phyloP scores from a whole-genome alignment of 2,329 filamentous ascomycete genomes.

The Fusarium tuaranense region DNA sequence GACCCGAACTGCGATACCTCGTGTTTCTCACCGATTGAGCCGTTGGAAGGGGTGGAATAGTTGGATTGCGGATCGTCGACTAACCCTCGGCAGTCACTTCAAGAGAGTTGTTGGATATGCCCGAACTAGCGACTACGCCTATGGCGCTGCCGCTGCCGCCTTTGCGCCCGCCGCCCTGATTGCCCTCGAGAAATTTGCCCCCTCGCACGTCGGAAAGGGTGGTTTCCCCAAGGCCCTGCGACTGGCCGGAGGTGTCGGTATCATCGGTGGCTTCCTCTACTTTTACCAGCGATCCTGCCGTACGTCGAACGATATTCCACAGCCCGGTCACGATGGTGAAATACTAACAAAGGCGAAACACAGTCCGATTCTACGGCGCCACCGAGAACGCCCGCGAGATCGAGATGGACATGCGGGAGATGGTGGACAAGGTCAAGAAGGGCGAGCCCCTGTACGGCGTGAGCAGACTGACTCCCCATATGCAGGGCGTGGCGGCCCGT shows the following conservation, averaged over 20 bases:
- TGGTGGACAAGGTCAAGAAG: conserved; percentile 95
- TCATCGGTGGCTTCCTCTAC: conserved; percentile 83
- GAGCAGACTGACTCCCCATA: conserved; percentile 82
- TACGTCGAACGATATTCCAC: conserved; percentile 60
- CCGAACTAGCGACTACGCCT: conserved; percentile 83
- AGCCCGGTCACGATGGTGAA: too few species aligned
- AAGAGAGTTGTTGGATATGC: conserved; percentile 91
- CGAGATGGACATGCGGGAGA: conserved; percentile 97
- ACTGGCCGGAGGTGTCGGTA: conserved; percentile 77
- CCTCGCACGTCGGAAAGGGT: conserved; percentile 85
- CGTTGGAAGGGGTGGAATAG: background rate
- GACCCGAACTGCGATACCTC: background rate
- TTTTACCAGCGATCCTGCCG: conserved; percentile 86
- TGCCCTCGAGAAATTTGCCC: conserved; percentile 85
- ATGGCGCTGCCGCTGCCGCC: conserved; percentile 76
- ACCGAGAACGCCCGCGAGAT: conserved; percentile 92
- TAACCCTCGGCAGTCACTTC: conserved; percentile 75
- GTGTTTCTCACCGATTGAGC: background rate
- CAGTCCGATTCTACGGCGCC: conserved; percentile 96
- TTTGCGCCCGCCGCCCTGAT: conserved; percentile 80
- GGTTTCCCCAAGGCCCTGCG: conserved; percentile 88
- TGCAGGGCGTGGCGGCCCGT: conserved; percentile 92
- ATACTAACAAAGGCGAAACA: conserved; percentile 50
- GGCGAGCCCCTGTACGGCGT: conserved; percentile 91
- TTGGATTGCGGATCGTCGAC: conserved; percentile 40